Evolutionary conservation across 2,329 filamentous ascomycete genomes (phyloP).

Genomic region (Cyphellophora europaea): DNA sequence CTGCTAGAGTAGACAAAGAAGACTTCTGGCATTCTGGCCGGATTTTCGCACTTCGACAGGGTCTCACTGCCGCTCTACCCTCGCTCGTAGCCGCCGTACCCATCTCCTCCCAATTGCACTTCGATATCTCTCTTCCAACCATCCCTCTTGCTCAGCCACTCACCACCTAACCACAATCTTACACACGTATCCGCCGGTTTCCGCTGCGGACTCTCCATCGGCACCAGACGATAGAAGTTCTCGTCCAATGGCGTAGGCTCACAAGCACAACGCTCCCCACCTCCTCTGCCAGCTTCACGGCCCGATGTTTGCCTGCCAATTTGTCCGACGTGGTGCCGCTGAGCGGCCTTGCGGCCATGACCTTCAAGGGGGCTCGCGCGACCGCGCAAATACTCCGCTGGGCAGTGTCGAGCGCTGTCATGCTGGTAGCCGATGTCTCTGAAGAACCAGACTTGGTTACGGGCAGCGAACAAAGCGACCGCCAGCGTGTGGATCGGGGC

Average conservation of each 20-base stretch:
- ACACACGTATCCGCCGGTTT: constrained; percentile 40
- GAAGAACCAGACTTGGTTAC: constrained; percentile 43
- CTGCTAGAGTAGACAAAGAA: too few species aligned
- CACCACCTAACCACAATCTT: constrained; percentile 30
- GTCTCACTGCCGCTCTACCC: constrained; percentile 5
- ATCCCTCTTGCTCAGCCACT: constrained; percentile 33
- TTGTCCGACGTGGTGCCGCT: neutral
- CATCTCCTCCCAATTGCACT: constrained; percentile 33
- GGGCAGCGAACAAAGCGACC: constrained; percentile 44
- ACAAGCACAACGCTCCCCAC: constrained; percentile 27
- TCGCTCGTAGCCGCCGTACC: constrained; percentile 32
- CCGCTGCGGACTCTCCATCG: constrained; percentile 36
- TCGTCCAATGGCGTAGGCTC: constrained; percentile 36
- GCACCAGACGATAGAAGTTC: constrained; percentile 39
- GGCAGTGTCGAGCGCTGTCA: constrained; percentile 32
- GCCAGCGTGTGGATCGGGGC: constrained; percentile 46
- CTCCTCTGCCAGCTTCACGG: neutral
- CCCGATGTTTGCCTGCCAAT: constrained; percentile 1
- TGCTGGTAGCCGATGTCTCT: constrained; percentile 38
- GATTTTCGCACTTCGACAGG: neutral
- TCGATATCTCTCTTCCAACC: constrained; percentile 34
- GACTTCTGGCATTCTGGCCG: too few species aligned
- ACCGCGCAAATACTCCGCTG: constrained; percentile 3
- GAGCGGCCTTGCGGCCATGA: neutral
- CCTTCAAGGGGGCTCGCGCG: neutral